phyloP scores from a whole-genome alignment of 2,329 filamentous ascomycete species.

The Daldinia sp. region DNA sequence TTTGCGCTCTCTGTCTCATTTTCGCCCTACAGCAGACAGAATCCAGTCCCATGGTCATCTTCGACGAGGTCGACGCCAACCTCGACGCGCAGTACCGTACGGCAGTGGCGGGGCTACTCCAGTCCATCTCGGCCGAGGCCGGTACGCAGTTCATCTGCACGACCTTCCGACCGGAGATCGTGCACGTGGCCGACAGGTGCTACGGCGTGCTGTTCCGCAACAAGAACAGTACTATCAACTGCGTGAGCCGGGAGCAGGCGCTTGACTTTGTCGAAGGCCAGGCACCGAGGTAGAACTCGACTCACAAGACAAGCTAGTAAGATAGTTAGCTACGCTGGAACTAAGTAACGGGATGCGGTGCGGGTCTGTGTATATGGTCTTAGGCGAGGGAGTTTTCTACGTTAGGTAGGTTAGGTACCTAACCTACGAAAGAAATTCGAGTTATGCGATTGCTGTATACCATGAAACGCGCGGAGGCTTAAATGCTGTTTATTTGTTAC shows the following conservation, averaged over 20 bases:
- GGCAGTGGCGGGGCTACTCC: slow-evolving; percentile 89
- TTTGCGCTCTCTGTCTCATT: slow-evolving; percentile 96
- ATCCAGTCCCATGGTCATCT: slow-evolving; percentile 97
- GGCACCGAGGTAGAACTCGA: slow-evolving; percentile 51
- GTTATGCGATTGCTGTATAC: slow-evolving; percentile 21
- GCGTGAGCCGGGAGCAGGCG: slow-evolving; percentile 87
- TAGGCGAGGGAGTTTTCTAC: slow-evolving; percentile 24
- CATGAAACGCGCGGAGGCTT: slow-evolving; percentile 18
- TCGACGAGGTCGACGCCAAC: slow-evolving; percentile 99
- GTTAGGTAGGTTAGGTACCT: slow-evolving; percentile 12
- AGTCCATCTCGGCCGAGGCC: slow-evolving; percentile 77
- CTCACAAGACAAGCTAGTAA: too few relatives aligned
- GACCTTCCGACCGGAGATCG: slow-evolving; percentile 96
- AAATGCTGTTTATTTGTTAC: slow-evolving; percentile 9
- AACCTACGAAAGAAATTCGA: slow-evolving; percentile 1
- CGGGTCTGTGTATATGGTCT: slow-evolving; percentile 23
- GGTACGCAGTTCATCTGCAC: slow-evolving; percentile 95
- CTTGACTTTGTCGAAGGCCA: slow-evolving; percentile 95
- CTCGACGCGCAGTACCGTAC: slow-evolving; percentile 98
- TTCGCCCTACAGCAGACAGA: slow-evolving; percentile 99
- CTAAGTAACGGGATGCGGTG: background rate
- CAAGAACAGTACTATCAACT: slow-evolving; percentile 95
- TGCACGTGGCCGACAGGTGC: slow-evolving; percentile 95
- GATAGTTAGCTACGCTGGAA: too few relatives aligned
- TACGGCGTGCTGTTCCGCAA: slow-evolving; percentile 95